Conservation (phyloP, 257 asterid species). For the Striga asiatica region DNA sequence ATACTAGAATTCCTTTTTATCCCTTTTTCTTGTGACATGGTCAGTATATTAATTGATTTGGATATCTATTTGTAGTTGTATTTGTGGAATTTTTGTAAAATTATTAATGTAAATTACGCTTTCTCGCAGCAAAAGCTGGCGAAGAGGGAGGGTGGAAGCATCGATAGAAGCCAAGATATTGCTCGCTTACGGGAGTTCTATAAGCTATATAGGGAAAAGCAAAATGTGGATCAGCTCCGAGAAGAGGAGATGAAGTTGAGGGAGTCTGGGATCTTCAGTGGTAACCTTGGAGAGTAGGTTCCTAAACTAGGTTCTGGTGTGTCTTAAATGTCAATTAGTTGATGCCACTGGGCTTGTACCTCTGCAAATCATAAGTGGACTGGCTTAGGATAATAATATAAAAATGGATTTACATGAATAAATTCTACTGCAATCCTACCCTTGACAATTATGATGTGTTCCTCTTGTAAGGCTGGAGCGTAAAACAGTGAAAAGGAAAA, state of each 20-base stretch:
- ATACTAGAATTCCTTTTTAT: too few relatives aligned
- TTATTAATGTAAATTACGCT: background rate
- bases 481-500: constrained; percentile 67
- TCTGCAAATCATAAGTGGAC: background rate
- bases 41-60: background rate
- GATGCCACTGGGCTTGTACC: constrained; percentile 6
- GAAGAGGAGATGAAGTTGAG: constrained; percentile 87
- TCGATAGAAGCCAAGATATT: constrained; percentile 88
- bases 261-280: constrained; percentile 83
- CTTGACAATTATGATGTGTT: constrained; percentile 11
- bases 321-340: background rate
- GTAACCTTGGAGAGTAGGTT: constrained; percentile 97
- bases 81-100: constrained; percentile 4
- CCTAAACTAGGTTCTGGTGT: constrained; percentile 14
- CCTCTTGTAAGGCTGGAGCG: constrained; percentile 68
- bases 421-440: background rate
- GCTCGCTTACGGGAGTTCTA: constrained; percentile 80
- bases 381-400: background rate
- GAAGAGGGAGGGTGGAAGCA: constrained; percentile 78
- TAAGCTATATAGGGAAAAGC: constrained; percentile 58
- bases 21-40: too few relatives aligned
- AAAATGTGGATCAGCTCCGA: constrained; percentile 70
- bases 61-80: constrained; percentile 7
- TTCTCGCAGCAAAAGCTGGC: constrained; percentile 88
- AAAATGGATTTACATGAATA: background rate